Percentiles rank a stretch among this genome's conserved stretches.
These are phyloP conservation scores for Lachancea meyersii DNA, from an alignment of 805 yeast species.

Conservation along the genomic window DNA sequence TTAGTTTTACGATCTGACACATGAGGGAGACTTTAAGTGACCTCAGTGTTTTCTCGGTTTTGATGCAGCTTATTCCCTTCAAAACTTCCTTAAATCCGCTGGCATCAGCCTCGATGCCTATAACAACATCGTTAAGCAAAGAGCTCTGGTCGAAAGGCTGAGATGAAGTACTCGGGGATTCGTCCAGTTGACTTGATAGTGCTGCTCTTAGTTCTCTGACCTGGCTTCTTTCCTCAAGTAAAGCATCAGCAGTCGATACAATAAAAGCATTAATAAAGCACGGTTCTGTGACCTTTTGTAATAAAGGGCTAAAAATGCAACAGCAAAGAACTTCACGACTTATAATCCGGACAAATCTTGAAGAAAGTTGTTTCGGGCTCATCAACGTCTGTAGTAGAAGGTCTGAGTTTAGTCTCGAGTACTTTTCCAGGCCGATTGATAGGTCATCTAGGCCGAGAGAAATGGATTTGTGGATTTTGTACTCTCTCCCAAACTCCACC, in stretches of 20 bases:
- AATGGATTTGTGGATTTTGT: conserved; percentile 55
- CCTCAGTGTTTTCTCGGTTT: conserved; percentile 15
- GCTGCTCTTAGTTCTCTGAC: conserved; percentile 68
- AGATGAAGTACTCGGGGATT: conserved; percentile 3
- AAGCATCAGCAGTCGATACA: conserved; percentile 51
- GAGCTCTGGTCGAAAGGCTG: not conserved
- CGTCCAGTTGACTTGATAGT: conserved; percentile 54
- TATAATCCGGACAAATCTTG: conserved; percentile 44
- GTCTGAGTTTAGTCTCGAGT: conserved; percentile 41
- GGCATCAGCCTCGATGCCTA: conserved; percentile 14
- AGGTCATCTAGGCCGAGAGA: conserved; percentile 21
- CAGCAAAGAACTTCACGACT: conserved; percentile 59
- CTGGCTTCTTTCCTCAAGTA: conserved; percentile 66
- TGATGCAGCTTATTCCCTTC: conserved; percentile 19
- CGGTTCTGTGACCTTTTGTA: conserved; percentile 54
- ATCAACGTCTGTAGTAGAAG: conserved; percentile 44
- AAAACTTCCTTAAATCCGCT: conserved; percentile 27
- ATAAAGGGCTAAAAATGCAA: conserved; percentile 48
- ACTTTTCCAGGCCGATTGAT: conserved; percentile 41
- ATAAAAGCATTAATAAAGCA: conserved; percentile 71
- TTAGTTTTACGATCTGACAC: conserved; percentile 16
- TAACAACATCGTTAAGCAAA: conserved; percentile 8
- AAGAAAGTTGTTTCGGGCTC: conserved; percentile 37
- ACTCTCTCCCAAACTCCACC: conserved; percentile 30
- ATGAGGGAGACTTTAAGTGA: conserved; percentile 16